Evolutionary conservation across 2,329 filamentous ascomycete species (phyloP).

Genomic region (Aspergillus tubingensis): DNA sequence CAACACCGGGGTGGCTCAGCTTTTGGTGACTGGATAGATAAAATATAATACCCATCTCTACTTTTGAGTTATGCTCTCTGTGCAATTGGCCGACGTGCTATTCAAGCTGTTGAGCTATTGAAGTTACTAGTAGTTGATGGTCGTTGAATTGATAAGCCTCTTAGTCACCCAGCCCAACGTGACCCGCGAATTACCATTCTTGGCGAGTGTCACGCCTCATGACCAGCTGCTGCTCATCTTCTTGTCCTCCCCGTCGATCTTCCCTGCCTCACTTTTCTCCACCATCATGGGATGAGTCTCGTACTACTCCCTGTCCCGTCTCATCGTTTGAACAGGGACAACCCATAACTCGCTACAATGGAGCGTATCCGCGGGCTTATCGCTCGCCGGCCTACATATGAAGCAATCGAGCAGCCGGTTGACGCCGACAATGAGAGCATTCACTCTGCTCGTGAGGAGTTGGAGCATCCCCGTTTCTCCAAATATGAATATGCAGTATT

Average conservation of each 20-base stretch:
- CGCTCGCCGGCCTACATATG: slow-evolving; percentile 29
- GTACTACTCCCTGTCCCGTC: background rate
- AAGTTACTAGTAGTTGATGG: background rate
- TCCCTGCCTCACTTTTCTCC: slow-evolving; percentile 10
- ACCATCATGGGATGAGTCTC: slow-evolving; percentile 18
- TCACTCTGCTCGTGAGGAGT: slow-evolving; percentile 12
- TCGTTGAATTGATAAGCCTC: slow-evolving; percentile 10
- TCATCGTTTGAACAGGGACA: slow-evolving; percentile 1
- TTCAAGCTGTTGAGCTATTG: too few relatives aligned
- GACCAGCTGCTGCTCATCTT: slow-evolving; percentile 4
- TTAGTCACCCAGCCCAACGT: slow-evolving; percentile 12
- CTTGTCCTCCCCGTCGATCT: slow-evolving; percentile 13
- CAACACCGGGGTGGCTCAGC: background rate
- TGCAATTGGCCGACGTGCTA: background rate
- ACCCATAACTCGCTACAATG: slow-evolving; percentile 24
- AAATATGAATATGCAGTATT: slow-evolving; percentile 87
- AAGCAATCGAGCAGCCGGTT: slow-evolving; percentile 32
- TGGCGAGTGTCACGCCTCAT: slow-evolving; percentile 11
- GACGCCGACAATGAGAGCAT: slow-evolving; percentile 35
- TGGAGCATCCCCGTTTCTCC: slow-evolving; percentile 60
- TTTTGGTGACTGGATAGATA: slow-evolving; percentile 18
- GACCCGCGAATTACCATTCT: slow-evolving; percentile 4
- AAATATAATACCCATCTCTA: slow-evolving; percentile 20
- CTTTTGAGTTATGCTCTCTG: background rate
- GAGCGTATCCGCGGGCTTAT: slow-evolving; percentile 39